Conservation (phyloP, 192 early-diverging fungal genomes). For the Mortierella hygrophila region DNA sequence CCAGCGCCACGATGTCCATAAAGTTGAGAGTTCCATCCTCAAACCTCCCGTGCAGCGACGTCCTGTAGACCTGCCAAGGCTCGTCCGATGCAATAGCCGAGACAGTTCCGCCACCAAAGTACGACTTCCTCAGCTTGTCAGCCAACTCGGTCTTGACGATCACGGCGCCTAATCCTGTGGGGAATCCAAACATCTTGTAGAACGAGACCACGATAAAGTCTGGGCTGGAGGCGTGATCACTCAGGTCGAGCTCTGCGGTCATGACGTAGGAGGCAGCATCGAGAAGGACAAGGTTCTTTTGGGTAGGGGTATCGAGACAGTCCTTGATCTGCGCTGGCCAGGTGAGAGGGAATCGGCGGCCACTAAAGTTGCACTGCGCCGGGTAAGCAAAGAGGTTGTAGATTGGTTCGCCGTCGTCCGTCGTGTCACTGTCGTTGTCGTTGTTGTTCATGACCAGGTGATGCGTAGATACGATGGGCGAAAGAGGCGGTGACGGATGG, state of each 20-base stretch:
- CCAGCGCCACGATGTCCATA: conserved; percentile 77
- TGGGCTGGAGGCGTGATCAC: conserved; percentile 56
- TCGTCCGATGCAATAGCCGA: conserved; percentile 65
- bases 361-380: conserved; percentile 90
- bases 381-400: conserved; percentile 81
- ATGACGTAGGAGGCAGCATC: conserved; percentile 82
- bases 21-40: conserved; percentile 89
- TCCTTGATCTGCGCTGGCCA: conserved; percentile 65
- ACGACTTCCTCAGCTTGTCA: conserved; percentile 63
- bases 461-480: conserved; percentile 18
- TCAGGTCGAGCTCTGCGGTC: conserved; percentile 72
- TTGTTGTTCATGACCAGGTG: background rate
- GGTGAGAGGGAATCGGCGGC: conserved; percentile 74
- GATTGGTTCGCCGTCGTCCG: background rate
- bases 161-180: conserved; percentile 85
- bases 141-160: conserved; percentile 70
- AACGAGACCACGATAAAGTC: conserved; percentile 85
- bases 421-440: background rate
- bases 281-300: conserved; percentile 70
- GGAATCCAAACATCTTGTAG: conserved; percentile 92
- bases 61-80: conserved; percentile 69
- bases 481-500: conserved; percentile 46
- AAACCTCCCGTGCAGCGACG: conserved; percentile 61
- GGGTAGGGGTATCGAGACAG: conserved; percentile 26
- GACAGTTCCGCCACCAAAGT: conserved; percentile 89